Conservation (phyloP, 23 red algal species). For the Gracilariopsis chorda region DNA sequence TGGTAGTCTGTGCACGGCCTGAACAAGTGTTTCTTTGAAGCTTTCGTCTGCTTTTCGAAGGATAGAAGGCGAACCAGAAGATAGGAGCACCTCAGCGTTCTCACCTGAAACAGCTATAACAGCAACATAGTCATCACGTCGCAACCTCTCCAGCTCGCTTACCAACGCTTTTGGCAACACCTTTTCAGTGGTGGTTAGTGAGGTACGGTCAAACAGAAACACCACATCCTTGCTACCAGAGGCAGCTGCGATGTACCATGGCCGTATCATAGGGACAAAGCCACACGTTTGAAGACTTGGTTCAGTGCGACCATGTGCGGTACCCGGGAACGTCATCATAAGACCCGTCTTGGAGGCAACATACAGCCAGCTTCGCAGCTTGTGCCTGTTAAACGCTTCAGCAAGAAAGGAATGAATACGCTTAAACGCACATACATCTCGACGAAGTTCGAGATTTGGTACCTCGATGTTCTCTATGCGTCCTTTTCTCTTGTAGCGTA, state of each 20-base stretch:
- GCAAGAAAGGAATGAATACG: background rate
- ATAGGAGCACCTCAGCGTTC: too few relatives aligned
- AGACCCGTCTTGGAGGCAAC: background rate
- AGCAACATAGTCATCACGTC: background rate
- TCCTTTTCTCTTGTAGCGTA: background rate
- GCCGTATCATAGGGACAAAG: conserved; percentile 12
- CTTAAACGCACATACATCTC: conserved; percentile 26
- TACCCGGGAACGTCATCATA: background rate
- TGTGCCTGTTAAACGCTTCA: background rate
- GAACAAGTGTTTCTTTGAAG: background rate
- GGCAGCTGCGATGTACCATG: conserved; percentile 24
- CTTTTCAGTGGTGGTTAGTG: background rate
- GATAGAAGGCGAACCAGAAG: background rate
- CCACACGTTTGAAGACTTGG: background rate
- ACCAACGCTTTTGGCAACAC: background rate
- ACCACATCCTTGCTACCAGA: conserved; percentile 18
- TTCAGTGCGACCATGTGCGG: background rate
- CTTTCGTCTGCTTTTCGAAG: background rate
- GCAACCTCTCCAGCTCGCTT: background rate
- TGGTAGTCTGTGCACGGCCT: background rate
- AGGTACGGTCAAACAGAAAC: conserved; percentile 21
- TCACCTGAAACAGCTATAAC: background rate
- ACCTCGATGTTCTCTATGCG: background rate
- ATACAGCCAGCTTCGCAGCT: conserved; percentile 6
- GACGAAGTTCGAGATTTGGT: background rate